phyloP scores from a whole-genome alignment of 148 eudicot species.

The Camellia sinensis region DNA sequence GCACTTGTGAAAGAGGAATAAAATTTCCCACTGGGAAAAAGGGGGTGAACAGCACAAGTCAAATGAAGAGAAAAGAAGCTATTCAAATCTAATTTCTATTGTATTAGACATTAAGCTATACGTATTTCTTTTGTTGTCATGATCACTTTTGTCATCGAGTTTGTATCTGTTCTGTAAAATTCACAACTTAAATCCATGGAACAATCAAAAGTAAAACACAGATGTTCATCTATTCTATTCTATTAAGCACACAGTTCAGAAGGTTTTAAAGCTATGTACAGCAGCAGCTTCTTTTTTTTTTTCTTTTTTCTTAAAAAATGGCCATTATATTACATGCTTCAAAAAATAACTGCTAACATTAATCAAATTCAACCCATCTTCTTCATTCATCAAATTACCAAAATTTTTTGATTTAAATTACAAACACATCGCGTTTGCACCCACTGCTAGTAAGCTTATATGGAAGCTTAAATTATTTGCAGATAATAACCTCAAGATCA shows the following conservation, averaged over 20 bases:
- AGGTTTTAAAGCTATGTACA: too few relatives aligned
- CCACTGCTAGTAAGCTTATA: background rate
- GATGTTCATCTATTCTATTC: too few relatives aligned
- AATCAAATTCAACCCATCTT: too few relatives aligned
- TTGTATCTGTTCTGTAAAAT: background rate
- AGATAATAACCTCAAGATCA: background rate
- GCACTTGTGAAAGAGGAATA: constrained; percentile 65
- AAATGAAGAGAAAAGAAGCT: background rate
- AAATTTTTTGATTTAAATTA: too few relatives aligned
- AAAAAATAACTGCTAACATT: too few relatives aligned
- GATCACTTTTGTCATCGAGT: background rate
- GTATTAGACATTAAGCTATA: background rate
- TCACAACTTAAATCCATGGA: background rate
- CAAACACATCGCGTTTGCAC: too few relatives aligned
- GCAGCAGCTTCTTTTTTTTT: too few relatives aligned
- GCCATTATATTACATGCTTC: too few relatives aligned
- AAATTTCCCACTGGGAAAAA: constrained; percentile 60
- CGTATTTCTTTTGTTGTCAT: background rate
- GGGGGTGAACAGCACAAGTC: background rate
- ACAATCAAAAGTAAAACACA: background rate
- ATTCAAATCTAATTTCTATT: background rate
- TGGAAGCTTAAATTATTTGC: background rate
- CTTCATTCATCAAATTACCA: too few relatives aligned
- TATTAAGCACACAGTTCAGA: too few relatives aligned
- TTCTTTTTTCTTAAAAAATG: too few relatives aligned